A percentile compares a stretch with the other conserved stretches of the same genome.
phyloP scores from a whole-genome alignment of 2,329 filamentous ascomycete species.

The Reticulascus tulasneorum region DNA sequence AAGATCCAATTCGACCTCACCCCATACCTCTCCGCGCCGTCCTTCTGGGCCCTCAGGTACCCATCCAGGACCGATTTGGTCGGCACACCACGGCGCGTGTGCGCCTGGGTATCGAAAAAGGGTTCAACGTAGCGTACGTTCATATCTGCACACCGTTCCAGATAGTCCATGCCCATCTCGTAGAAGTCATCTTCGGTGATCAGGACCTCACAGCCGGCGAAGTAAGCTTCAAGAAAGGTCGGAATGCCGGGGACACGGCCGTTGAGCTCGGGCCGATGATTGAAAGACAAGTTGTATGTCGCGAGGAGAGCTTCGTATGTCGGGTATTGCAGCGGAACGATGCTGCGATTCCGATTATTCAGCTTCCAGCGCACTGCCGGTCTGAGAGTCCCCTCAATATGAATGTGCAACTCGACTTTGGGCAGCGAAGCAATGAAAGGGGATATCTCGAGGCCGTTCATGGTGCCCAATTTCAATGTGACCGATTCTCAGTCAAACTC shows the following conservation, averaged over 20 bases:
- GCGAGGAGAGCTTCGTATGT: constrained; percentile 55
- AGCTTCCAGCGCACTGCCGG: constrained; percentile 67
- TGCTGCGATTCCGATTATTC: constrained; percentile 61
- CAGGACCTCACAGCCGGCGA: constrained; percentile 69
- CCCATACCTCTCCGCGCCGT: constrained; percentile 20
- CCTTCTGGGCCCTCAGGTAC: constrained; percentile 31
- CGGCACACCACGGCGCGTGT: constrained; percentile 58
- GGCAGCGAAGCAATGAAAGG: constrained; percentile 61
- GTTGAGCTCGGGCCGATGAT: constrained; percentile 33
- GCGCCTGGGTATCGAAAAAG: constrained; percentile 79
- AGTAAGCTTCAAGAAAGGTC: constrained; percentile 71
- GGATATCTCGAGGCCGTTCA: constrained; percentile 25
- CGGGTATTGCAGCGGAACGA: constrained; percentile 62
- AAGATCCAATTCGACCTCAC: constrained; percentile 34
- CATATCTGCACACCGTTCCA: constrained; percentile 58
- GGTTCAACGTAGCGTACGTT: constrained; percentile 72
- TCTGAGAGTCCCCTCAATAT: constrained; percentile 72
- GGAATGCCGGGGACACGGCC: constrained; percentile 24
- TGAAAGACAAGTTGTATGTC: constrained; percentile 50
- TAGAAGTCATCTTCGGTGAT: constrained; percentile 65
- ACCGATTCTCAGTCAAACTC: background rate
- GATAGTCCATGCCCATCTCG: constrained; percentile 68
- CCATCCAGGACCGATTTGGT: constrained; percentile 63
- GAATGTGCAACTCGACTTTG: constrained; percentile 79
- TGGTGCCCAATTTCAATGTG: constrained; percentile 6